Conservation (phyloP, 2,329 filamentous ascomycete species). For the Fusarium virguliforme region DNA sequence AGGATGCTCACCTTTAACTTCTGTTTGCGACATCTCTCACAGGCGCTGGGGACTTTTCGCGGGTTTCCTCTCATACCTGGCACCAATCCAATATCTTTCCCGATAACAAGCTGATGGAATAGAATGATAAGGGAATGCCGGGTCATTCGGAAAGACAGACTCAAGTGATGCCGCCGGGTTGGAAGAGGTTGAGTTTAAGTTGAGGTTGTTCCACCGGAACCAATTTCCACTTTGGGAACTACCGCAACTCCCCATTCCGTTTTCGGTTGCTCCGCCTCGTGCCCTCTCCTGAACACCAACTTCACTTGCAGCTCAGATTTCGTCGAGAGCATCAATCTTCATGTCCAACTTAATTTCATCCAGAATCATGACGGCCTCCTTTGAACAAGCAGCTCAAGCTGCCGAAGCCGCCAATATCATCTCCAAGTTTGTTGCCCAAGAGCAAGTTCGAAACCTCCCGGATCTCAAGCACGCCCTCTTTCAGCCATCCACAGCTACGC, state of each 20-base stretch:
- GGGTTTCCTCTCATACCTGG: conserved; percentile 5
- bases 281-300: conserved; percentile 12
- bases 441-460: conserved; percentile 25
- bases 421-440: conserved; percentile 36
- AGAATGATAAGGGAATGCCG: background rate
- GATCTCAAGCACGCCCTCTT: conserved; percentile 28
- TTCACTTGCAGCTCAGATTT: background rate
- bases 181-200: background rate
- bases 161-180: background rate
- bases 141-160: background rate
- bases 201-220: conserved; percentile 13
- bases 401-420: conserved; percentile 33
- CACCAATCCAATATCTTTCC: background rate
- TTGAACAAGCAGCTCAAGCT: background rate
- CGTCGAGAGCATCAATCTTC: too few relatives aligned
- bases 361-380: conserved; percentile 1
- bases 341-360: background rate
- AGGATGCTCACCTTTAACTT: conserved; percentile 23
- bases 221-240: background rate
- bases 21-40: conserved; percentile 29
- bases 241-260: conserved; percentile 16
- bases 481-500: background rate
- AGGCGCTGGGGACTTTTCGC: conserved; percentile 16
- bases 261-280: conserved; percentile 30
- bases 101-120: background rate